Evolutionary conservation across 345 rosid species (phyloP).

Genomic region (Eucalyptus decipiens): DNA sequence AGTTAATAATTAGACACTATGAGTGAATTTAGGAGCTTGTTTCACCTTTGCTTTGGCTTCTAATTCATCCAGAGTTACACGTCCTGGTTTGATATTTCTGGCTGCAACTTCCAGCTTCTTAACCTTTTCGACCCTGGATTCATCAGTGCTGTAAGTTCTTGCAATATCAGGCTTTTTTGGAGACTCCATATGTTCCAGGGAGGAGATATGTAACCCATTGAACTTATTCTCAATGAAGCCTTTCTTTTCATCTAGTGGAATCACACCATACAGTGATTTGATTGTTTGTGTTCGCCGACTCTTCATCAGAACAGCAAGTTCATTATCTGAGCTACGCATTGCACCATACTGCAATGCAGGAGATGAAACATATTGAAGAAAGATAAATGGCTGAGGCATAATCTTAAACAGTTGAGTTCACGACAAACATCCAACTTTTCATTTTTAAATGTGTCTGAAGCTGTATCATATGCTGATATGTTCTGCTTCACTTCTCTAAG

Average conservation of each 20-base stretch:
- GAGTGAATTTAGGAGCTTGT: background rate
- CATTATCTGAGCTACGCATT: background rate
- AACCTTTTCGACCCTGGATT: background rate
- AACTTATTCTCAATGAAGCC: background rate
- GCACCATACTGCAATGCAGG: background rate
- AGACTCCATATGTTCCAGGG: background rate
- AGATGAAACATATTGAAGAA: background rate
- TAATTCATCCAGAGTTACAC: background rate
- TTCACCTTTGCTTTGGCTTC: background rate
- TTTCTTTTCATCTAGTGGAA: background rate
- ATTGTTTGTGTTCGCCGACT: background rate
- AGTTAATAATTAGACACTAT: background rate
- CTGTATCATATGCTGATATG: background rate
- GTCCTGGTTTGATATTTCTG: background rate
- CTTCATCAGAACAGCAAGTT: background rate
- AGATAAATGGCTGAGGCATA: background rate
- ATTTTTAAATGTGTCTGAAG: background rate
- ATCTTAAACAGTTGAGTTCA: background rate
- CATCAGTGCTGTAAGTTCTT: background rate
- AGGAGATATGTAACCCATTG: background rate
- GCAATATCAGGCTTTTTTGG: background rate
- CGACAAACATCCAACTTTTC: background rate
- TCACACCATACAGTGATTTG: background rate
- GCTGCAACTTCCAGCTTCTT: background rate
- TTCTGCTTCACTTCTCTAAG: background rate